Conservation (phyloP, 2,329 filamentous ascomycete species). For the Neonectria neomacrospora region DNA sequence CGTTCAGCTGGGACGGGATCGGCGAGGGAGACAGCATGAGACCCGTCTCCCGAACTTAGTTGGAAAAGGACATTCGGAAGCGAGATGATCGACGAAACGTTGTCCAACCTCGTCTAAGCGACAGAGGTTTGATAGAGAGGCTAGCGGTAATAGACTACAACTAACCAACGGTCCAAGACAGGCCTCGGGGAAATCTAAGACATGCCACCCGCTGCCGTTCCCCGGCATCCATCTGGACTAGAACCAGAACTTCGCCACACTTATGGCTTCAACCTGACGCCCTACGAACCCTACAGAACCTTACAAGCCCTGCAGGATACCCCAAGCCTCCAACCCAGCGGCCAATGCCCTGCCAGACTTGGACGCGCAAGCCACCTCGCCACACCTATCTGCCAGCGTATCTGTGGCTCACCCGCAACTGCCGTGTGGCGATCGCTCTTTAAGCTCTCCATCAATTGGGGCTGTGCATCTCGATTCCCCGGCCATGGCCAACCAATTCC, state of each 20-base stretch:
- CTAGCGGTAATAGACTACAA: background rate
- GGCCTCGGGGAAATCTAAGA: background rate
- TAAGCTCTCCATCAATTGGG: background rate
- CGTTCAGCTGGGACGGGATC: constrained; percentile 16
- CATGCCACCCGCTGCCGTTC: background rate
- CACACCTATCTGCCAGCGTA: constrained; percentile 29
- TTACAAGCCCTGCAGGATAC: background rate
- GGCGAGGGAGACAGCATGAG: constrained; percentile 5
- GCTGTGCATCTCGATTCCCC: background rate
- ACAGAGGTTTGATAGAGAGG: constrained; percentile 10
- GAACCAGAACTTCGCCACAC: constrained; percentile 1
- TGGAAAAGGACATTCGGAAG: constrained; percentile 11
- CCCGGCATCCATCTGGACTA: background rate
- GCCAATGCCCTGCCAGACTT: too few species aligned
- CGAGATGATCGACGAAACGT: constrained; percentile 5
- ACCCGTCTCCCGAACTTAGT: background rate
- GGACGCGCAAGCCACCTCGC: constrained; percentile 46
- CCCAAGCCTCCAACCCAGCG: too few species aligned
- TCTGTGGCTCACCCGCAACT: constrained; percentile 32
- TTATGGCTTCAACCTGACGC: background rate
- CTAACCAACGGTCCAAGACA: background rate
- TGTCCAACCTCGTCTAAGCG: background rate
- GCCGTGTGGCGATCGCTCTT: constrained; percentile 13
- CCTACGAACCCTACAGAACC: constrained; percentile 14
- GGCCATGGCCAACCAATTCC: background rate